Base-by-base conservation (phyloP, 2,329 filamentous ascomycete genomes). In the Aspergillus proliferans region DNA sequence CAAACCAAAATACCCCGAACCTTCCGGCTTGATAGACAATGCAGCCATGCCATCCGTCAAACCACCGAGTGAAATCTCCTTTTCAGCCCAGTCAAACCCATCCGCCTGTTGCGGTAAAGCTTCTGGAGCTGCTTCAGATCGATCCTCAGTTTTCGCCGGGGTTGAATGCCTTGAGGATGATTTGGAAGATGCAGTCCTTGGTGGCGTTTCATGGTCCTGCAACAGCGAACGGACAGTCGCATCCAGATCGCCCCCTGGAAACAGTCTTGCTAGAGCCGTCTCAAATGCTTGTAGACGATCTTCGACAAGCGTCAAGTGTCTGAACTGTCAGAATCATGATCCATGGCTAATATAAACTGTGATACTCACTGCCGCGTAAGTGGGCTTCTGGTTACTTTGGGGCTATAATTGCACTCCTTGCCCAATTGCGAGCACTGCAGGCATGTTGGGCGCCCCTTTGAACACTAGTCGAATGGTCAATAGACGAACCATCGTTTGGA, bases 101-200 rank as follows among this genome's bases (percentile, higher is more conserved):
- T 67, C 68, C 8, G 67, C 67, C 53, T 69, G 67, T 46, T 69
- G 65, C 6, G 67, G 67, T 26, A 70, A 52, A 42, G 67, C 63
- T 78, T 82, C 57, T 65, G 73, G 64, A 8, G 68, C 65, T 30
- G 65, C 58, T 42, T 69, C 66, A 9, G 63, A 58, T 26, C 62
- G 60, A 45, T 68, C 66, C 28, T 68, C 66, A 28, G 58, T 53
- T 45, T 63, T 69, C 9, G 60, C 61, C 22, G 64, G 66, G 4
- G 66, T 68, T 6, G 66, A 70, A 45, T 70, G 66, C 48, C 66
- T 62, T 24, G 66, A 69, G n/a, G 67, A 68, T 6, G 65, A 59
- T 43, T 68, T 61, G 40, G 67, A 68, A 34, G 67, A 69, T 24
- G 64, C 61, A 41, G 67, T 68, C 45, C 62, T 64, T 30, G 62